Evolutionary conservation across 202 grass and related monocot genomes (phyloP).

Genomic region (Panicum hallii): DNA sequence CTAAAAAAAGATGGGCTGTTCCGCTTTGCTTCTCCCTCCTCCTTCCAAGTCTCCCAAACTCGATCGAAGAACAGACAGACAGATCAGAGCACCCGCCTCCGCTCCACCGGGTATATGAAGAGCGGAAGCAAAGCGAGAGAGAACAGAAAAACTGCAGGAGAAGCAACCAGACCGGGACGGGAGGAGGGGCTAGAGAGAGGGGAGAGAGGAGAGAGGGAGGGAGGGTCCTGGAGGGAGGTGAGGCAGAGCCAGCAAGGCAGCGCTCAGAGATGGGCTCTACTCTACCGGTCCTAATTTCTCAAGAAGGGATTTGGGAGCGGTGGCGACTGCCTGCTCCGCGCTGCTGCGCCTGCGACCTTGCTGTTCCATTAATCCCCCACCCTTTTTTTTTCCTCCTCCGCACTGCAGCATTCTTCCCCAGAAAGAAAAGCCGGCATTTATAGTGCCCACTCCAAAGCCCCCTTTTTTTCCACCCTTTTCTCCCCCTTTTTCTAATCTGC

Average conservation of each 20-base stretch:
- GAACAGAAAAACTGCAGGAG: constrained; percentile 31
- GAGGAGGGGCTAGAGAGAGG: neutral
- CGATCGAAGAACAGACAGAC: constrained; percentile 36
- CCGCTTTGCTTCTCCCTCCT: constrained; percentile 23
- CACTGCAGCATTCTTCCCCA: constrained; percentile 8
- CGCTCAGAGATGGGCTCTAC: constrained; percentile 54
- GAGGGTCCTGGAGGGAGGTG: constrained; percentile 4
- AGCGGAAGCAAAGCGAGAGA: constrained; percentile 43
- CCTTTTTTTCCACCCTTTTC: neutral
- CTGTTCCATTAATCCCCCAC: constrained; percentile 15
- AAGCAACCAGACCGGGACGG: neutral
- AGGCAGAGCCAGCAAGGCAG: constrained; percentile 56
- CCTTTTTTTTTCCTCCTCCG: neutral
- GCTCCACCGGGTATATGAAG: constrained; percentile 30
- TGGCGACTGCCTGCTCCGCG: constrained; percentile 17
- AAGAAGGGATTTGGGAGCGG: constrained; percentile 14
- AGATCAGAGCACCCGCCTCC: constrained; percentile 41
- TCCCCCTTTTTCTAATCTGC: too few relatives aligned
- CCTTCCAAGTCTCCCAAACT: constrained; percentile 28
- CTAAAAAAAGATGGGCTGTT: constrained; percentile 57
- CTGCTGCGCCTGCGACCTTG: neutral
- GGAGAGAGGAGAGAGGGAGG: constrained; percentile 3
- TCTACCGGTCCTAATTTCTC: constrained; percentile 53
- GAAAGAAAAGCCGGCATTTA: constrained; percentile 27
- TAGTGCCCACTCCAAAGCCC: neutral